Percentiles rank a stretch among this genome's conserved stretches.
These are phyloP conservation scores for Trichophyton equinum DNA, from an alignment of 2,329 filamentous ascomycete genomes.

Conservation along the genomic window DNA sequence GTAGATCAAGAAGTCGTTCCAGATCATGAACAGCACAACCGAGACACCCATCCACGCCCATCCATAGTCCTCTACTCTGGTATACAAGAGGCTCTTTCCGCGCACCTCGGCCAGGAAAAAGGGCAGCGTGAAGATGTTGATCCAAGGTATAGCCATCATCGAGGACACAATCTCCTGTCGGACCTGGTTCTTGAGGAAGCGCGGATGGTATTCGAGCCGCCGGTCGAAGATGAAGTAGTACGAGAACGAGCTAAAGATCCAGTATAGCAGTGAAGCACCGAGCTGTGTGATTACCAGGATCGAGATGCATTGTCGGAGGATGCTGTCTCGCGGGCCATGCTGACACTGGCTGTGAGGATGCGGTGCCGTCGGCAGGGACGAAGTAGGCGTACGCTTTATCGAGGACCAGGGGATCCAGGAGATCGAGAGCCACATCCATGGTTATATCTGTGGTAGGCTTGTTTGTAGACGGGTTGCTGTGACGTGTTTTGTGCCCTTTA, in stretches of 20 bases:
- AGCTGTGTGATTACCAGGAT: conserved; percentile 68
- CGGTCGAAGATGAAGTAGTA: conserved; percentile 76
- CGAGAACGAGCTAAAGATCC: conserved; percentile 59
- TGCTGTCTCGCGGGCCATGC: conserved; percentile 56
- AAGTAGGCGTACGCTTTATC: conserved; percentile 58
- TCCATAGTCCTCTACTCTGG: conserved; percentile 52
- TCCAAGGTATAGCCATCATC: conserved; percentile 55
- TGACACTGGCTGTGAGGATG: conserved; percentile 38
- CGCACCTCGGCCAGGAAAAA: conserved; percentile 63
- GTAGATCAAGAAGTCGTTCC: conserved; percentile 70
- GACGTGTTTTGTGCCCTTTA: no score
- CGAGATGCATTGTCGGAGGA: conserved; percentile 52
- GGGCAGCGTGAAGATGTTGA: conserved; percentile 62
- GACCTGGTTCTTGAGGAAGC: conserved; percentile 78
- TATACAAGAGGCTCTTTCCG: conserved; percentile 67
- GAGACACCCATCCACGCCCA: conserved; percentile 58
- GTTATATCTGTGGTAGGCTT: conserved; percentile 14
- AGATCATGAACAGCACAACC: conserved; percentile 64
- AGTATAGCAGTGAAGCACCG: conserved; percentile 47
- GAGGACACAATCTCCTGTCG: conserved; percentile 63
- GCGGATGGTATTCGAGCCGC: conserved; percentile 61
- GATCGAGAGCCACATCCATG: conserved; percentile 74
- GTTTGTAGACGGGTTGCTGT: not conserved
- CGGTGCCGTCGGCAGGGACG: conserved; percentile 51
- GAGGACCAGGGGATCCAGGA: conserved; percentile 58